Conservation (phyloP, 495 filamentous ascomycete species). For the Lepidopterella palustris region DNA sequence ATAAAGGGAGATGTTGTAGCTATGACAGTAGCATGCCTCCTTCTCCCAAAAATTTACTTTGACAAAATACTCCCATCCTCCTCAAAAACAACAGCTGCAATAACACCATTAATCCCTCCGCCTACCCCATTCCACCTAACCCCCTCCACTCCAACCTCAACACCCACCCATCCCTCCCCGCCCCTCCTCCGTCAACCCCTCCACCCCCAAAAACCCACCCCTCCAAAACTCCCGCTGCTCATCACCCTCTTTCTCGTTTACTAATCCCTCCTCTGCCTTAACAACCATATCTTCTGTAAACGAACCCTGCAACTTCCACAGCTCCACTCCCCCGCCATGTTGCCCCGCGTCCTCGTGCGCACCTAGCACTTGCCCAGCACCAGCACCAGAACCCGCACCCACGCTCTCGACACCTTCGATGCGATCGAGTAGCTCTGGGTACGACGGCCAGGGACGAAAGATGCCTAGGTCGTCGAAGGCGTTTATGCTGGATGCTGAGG, state of each 20-base stretch:
- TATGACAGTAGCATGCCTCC: not conserved
- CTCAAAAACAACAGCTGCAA: not conserved
- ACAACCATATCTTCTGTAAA: slow-evolving; percentile 17
- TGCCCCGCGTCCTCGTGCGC: not conserved
- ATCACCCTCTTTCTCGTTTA: slow-evolving; percentile 9
- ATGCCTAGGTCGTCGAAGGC: slow-evolving; percentile 2
- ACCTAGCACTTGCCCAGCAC: not conserved
- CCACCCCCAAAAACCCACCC: not conserved
- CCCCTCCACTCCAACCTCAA: not conserved
- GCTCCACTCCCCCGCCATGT: not conserved
- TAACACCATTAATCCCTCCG: not conserved
- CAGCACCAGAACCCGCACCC: slow-evolving; percentile 3
- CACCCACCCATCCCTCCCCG: not conserved
- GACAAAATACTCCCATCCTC: too few species aligned
- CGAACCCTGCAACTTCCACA: slow-evolving; percentile 24
- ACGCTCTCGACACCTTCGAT: slow-evolving; percentile 5
- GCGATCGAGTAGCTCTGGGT: slow-evolving; percentile 7
- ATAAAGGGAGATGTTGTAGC: not conserved
- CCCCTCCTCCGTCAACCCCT: not conserved
- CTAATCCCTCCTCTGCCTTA: not conserved
- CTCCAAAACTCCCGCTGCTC: not conserved
- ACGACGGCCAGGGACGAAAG: not conserved
- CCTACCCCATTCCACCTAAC: not conserved
- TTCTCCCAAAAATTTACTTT: too few species aligned
- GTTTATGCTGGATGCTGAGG: not conserved